phyloP scores from a whole-genome alignment of 2,329 filamentous ascomycete species.

The Phialophora chinensis region DNA sequence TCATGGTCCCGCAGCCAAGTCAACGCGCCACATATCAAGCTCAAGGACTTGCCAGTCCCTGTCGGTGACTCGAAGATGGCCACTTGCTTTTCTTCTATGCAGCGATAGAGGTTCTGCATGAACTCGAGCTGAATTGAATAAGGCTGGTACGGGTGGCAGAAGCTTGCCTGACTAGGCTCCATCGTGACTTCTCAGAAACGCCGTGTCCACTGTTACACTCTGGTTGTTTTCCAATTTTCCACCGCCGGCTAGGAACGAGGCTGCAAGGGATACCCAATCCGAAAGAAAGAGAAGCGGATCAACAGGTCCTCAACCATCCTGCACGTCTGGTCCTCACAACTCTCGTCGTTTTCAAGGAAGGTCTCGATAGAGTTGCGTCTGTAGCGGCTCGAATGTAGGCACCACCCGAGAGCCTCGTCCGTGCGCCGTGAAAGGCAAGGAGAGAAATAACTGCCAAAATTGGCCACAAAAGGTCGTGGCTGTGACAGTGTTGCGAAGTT shows the following conservation, averaged over 20 bases:
- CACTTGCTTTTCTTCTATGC: constrained; percentile 78
- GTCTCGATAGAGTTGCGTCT: neutral
- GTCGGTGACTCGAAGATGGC: constrained; percentile 95
- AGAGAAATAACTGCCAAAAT: neutral
- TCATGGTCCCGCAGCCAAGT: constrained; percentile 92
- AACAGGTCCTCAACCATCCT: neutral
- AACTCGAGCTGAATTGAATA: constrained; percentile 88
- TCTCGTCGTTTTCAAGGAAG: neutral
- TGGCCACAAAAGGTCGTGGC: neutral
- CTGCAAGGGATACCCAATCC: neutral
- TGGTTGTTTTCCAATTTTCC: neutral
- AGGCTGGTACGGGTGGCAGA: constrained; percentile 85
- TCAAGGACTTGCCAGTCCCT: constrained; percentile 89
- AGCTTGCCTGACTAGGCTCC: constrained; percentile 58
- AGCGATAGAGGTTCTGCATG: constrained; percentile 81
- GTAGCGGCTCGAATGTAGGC: neutral
- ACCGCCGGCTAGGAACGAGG: neutral
- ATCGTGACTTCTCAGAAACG: constrained; percentile 36
- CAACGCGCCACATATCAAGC: constrained; percentile 84
- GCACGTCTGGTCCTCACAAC: neutral
- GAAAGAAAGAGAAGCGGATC: neutral
- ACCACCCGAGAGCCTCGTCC: neutral
- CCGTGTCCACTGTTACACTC: neutral
- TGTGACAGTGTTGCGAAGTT: constrained; percentile 4
- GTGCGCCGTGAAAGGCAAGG: neutral